These are phyloP conservation scores for Helenozyma rhizophorensis DNA, from an alignment of 805 yeast genomes.

Conservation along the genomic window DNA sequence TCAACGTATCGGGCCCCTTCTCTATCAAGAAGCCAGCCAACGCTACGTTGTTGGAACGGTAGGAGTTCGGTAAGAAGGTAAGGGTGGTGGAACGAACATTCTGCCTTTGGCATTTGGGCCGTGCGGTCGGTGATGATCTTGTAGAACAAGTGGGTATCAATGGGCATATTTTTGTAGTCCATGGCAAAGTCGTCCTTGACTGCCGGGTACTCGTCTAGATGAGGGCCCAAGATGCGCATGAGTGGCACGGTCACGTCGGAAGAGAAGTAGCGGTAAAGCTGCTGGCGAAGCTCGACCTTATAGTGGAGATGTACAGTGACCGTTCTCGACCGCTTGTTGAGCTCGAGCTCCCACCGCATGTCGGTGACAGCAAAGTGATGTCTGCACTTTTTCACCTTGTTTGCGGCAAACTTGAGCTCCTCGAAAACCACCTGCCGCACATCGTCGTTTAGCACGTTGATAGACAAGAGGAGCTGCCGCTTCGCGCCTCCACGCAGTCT, in stretches of 20 bases:
- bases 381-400: conserved; percentile 11
- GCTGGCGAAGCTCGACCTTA: conserved; percentile 6
- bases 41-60: conserved; percentile 50
- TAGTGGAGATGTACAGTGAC: conserved; percentile 5
- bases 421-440: conserved; percentile 3
- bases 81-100: conserved; percentile 29
- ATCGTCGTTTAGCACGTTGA: conserved; percentile 6
- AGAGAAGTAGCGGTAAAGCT: conserved; percentile 14
- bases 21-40: conserved; percentile 51
- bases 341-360: conserved; percentile 3
- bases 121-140: conserved; percentile 47
- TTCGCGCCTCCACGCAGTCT: conserved; percentile 6
- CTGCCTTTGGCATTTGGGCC: conserved; percentile 14
- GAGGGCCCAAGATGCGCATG: conserved; percentile 1
- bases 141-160: conserved; percentile 43
- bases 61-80: conserved; percentile 42
- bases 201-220: conserved; percentile 1
- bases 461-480: conserved; percentile 10
- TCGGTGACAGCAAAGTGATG: conserved; percentile 8
- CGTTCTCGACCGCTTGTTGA: conserved; percentile 4
- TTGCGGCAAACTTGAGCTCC: conserved; percentile 12
- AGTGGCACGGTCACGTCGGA: conserved; percentile 13
- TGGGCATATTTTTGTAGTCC: conserved; percentile 10
- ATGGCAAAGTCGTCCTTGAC: neutral
- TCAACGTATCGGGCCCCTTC: conserved; percentile 43